These are phyloP conservation scores for Closterium sp. DNA, from an alignment of 139 green algal species.

Conservation along the genomic window DNA sequence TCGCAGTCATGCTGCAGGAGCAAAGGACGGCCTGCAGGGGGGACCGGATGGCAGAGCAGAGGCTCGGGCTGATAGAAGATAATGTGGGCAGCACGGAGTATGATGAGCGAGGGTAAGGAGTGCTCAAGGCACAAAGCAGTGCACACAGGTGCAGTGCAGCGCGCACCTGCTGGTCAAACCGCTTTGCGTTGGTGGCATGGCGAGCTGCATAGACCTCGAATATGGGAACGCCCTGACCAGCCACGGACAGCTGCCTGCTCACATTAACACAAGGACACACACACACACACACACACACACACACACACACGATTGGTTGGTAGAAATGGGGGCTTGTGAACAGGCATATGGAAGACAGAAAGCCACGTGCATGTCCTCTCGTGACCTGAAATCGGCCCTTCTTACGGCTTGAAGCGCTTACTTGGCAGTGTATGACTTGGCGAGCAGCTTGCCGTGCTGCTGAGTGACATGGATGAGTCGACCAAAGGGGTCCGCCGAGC, in stretches of 20 bases:
- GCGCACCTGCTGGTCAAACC: background rate
- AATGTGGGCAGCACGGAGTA: too few relatives aligned
- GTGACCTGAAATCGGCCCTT: too few relatives aligned
- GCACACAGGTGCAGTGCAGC: background rate
- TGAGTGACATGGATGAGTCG: background rate
- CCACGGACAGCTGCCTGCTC: slow-evolving; percentile 37
- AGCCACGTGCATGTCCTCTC: too few relatives aligned
- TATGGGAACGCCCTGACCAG: slow-evolving; percentile 17
- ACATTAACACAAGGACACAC: background rate
- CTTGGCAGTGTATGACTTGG: slow-evolving; percentile 7
- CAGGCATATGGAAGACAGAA: background rate
- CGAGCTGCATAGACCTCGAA: slow-evolving; percentile 36
- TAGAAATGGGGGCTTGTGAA: background rate
- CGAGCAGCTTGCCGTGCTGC: background rate
- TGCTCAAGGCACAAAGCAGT: too few relatives aligned
- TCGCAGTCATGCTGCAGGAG: background rate
- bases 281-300: too few relatives aligned
- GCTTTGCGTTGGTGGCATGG: background rate
- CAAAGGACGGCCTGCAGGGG: too few relatives aligned
- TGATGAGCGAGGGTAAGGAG: too few relatives aligned
- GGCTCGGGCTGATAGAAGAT: too few relatives aligned
- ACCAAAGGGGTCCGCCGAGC: background rate
- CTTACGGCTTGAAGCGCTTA: too few relatives aligned
- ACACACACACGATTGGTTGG: too few relatives aligned
- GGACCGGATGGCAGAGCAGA: too few relatives aligned